phyloP scores from a whole-genome alignment of 345 rosid genomes.

The Cardamine resedifolia region DNA sequence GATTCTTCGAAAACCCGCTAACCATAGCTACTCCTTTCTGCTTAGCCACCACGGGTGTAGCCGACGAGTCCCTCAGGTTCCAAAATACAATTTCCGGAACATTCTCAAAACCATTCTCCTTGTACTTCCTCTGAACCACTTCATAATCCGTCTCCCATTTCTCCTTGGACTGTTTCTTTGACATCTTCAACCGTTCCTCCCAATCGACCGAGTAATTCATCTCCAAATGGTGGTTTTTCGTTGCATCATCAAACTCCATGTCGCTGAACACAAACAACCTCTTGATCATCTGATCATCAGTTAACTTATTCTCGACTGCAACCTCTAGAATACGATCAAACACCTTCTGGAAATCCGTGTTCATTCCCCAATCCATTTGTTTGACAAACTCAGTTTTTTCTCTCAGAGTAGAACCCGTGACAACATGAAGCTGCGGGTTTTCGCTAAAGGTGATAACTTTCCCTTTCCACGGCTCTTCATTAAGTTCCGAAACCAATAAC shows the following conservation, averaged over 20 bases:
- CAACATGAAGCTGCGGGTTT: slow-evolving; percentile 44
- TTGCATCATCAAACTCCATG: slow-evolving; percentile 56
- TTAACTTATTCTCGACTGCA: slow-evolving; percentile 43
- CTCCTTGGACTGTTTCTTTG: not conserved
- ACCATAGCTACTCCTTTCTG: slow-evolving; percentile 46
- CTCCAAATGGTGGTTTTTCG: not conserved
- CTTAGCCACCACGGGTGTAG: slow-evolving; percentile 34
- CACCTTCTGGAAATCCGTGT: slow-evolving; percentile 54
- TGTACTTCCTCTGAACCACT: slow-evolving; percentile 45
- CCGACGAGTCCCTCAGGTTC: slow-evolving; percentile 38
- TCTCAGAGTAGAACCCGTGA: slow-evolving; percentile 37
- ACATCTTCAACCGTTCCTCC: not conserved
- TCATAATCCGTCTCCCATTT: slow-evolving; percentile 53
- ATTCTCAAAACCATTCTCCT: slow-evolving; percentile 42
- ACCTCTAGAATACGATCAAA: slow-evolving; percentile 52
- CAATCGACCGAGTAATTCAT: not conserved
- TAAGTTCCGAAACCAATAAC: slow-evolving; percentile 51
- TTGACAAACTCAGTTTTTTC: slow-evolving; percentile 42
- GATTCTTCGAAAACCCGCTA: slow-evolving; percentile 48
- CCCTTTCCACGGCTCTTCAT: slow-evolving; percentile 67
- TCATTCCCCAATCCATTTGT: slow-evolving; percentile 36
- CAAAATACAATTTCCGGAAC: slow-evolving; percentile 53
- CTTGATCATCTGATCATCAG: slow-evolving; percentile 56
- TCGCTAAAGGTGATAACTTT: slow-evolving; percentile 54
- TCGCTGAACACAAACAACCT: slow-evolving; percentile 66